Percentiles rank a stretch among this genome's conserved stretches.
Conservation (phyloP, 805 yeast genomes). For the Maudiozyma serrabonitensis region DNA sequence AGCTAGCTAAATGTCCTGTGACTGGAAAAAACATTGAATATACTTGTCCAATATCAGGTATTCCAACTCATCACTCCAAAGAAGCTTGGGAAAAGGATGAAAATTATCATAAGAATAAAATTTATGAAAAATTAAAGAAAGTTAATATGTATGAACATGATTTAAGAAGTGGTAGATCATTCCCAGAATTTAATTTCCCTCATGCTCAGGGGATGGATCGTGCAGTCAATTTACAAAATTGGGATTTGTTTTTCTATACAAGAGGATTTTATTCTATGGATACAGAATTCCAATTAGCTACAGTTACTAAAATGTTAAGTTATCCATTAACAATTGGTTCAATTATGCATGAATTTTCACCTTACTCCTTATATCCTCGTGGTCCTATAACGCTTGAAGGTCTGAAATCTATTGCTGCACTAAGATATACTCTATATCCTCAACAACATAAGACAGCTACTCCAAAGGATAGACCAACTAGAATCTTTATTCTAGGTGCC, state of each 20-base stretch:
- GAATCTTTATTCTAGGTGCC: slow-evolving; percentile 86
- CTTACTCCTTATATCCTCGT: slow-evolving; percentile 68
- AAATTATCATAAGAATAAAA: slow-evolving; percentile 57
- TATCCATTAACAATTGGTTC: slow-evolving; percentile 89
- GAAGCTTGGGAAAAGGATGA: slow-evolving; percentile 84
- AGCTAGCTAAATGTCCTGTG: slow-evolving; percentile 85
- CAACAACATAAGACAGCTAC: slow-evolving; percentile 26
- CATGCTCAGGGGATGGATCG: slow-evolving; percentile 66
- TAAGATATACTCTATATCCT: slow-evolving; percentile 84
- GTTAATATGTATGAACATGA: slow-evolving; percentile 94
- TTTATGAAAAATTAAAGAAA: slow-evolving; percentile 67
- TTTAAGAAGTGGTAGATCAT: slow-evolving; percentile 83
- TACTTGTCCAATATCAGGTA: slow-evolving; percentile 90
- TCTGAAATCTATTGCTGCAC: slow-evolving; percentile 83
- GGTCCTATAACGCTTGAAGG: slow-evolving; percentile 92
- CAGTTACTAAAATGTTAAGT: slow-evolving; percentile 87
- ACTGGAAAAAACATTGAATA: slow-evolving; percentile 74
- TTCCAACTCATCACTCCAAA: slow-evolving; percentile 88
- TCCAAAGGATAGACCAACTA: slow-evolving; percentile 73
- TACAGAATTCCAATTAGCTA: slow-evolving; percentile 91
- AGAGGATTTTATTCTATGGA: slow-evolving; percentile 94
- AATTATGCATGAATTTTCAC: slow-evolving; percentile 73
- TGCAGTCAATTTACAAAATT: slow-evolving; percentile 63
- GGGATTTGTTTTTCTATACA: slow-evolving; percentile 93
- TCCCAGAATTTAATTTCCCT: slow-evolving; percentile 95